Evolutionary conservation across 75 land plant species (phyloP).

Genomic region (Isoetes taiwanensis): DNA sequence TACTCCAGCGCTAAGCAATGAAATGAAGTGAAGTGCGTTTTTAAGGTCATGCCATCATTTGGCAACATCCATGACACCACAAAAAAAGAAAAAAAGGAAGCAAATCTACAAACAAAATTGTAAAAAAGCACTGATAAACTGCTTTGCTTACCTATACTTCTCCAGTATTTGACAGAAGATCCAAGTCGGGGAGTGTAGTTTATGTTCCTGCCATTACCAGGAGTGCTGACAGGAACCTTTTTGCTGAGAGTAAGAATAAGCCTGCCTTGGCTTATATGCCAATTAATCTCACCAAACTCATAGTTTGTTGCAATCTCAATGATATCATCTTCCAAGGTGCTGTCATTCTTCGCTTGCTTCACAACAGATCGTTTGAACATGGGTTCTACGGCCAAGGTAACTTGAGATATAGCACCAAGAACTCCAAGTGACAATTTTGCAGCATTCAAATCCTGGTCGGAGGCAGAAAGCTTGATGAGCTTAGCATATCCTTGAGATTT

Average conservation of each 20-base stretch:
- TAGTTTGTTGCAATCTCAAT: constrained; percentile 1
- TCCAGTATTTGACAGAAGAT: background rate
- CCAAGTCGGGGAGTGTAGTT: background rate
- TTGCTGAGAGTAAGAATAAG: background rate
- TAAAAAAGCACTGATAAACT: too few species aligned
- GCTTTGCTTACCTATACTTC: background rate
- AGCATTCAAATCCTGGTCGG: constrained; percentile 8
- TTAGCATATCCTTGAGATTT: constrained; percentile 7
- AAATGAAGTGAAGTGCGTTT: too few species aligned
- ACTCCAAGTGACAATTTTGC: constrained; percentile 12
- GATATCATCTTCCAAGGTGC: background rate
- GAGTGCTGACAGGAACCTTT: constrained; percentile 1
- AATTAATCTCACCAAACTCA: constrained; percentile 7
- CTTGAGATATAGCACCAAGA: constrained; percentile 12
- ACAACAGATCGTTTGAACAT: constrained; percentile 10
- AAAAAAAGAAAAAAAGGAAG: too few species aligned
- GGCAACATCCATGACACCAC: too few species aligned
- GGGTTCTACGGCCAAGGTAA: constrained; percentile 10
- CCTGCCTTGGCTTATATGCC: background rate
- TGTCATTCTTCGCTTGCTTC: background rate
- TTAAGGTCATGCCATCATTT: too few species aligned
- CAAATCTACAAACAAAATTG: too few species aligned
- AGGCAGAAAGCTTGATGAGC: background rate
- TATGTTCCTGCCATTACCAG: background rate
- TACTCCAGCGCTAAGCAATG: too few species aligned